Evolutionary conservation across 352 stramenopile species (phyloP), one percentile per base, ranked within the genome.

Genomic region (Phytopythium vexans): DNA sequence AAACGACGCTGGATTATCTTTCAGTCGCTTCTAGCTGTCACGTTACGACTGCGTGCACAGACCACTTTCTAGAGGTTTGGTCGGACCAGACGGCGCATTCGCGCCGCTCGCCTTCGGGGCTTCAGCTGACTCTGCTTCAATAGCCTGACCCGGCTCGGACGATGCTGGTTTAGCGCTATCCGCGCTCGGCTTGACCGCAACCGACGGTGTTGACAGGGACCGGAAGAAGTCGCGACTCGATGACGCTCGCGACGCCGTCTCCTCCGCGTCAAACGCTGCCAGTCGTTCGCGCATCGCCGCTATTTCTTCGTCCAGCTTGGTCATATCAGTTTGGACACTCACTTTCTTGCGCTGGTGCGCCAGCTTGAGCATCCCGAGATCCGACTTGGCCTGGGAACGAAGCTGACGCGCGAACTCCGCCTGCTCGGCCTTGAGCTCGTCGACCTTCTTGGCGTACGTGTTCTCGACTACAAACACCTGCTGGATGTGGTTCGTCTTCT

Each of bases 401-500:
- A 88, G 55, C 57, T 88, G 72, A 4, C 66, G 62, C 15, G 70
- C 64, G 14, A 82, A 77, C 41, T 73, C 77, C 8, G 69, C 70
- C 31, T 85, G 76, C 35, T 78, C 65, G 3, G 52, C 55, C 36
- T 66, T 72, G 42, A 79, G 52, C 12, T 69, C 55, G 43, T 82
- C 64, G 3, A 69, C 16, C 38, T 55, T 54, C 21, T 72, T 73
- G 15, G 70, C 54, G 2, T 72, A 52, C 34, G 70, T 62, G 15
- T 66, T 82, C 34, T 88, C 72, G 11, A 86, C 52, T 3, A 42
- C 59, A 35, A 86, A 85, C 33, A 81, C 58, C 21, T 77, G 60
- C 49, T 86, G 74, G 16, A 72, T 41, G 45, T 89, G 79, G n/a
- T 66, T 60, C 14, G 70, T 86, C 55, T 85, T 88, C 56, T 85